These are phyloP conservation scores for Penicillium dipodomyicola DNA, from an alignment of 495 filamentous ascomycete species.

Conservation along the genomic window DNA sequence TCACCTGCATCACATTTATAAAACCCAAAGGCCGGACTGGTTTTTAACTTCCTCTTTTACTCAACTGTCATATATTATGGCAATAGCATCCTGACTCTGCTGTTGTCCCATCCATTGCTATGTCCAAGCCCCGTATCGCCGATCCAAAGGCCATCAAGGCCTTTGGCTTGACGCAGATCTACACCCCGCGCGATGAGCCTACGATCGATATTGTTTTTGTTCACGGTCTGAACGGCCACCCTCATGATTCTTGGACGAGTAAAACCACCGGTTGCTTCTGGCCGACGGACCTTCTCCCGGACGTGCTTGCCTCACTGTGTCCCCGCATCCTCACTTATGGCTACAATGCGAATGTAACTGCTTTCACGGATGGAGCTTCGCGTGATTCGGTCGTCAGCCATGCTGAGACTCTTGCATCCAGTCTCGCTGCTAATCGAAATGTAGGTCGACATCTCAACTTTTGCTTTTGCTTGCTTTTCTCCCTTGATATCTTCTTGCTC, in stretches of 20 bases:
- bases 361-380: constrained; percentile 58
- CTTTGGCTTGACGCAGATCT: constrained; percentile 69
- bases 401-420: constrained; percentile 73
- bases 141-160: constrained; percentile 61
- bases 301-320: constrained; percentile 56
- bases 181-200: constrained; percentile 47
- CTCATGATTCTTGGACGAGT: constrained; percentile 71
- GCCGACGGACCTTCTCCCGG: constrained; percentile 72
- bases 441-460: constrained; percentile 31
- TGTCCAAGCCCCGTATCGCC: constrained; percentile 26
- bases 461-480: constrained; percentile 34
- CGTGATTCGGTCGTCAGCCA: constrained; percentile 80
- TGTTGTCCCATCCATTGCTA: constrained; percentile 14
- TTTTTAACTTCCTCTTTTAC: background rate
- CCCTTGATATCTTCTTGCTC: background rate
- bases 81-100: constrained; percentile 7
- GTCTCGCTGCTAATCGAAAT: constrained; percentile 56
- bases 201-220: constrained; percentile 65
- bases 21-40: background rate
- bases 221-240: constrained; percentile 80
- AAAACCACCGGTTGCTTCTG: constrained; percentile 65
- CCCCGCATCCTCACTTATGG: constrained; percentile 78
- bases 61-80: background rate
- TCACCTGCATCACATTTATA: constrained; percentile 11
- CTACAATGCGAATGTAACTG: constrained; percentile 76